Percentiles rank a stretch among this genome's conserved stretches.
These are phyloP conservation scores for Trichaptum fuscoviolaceum DNA, from an alignment of 768 basidiomycete species.

Conservation along the genomic window DNA sequence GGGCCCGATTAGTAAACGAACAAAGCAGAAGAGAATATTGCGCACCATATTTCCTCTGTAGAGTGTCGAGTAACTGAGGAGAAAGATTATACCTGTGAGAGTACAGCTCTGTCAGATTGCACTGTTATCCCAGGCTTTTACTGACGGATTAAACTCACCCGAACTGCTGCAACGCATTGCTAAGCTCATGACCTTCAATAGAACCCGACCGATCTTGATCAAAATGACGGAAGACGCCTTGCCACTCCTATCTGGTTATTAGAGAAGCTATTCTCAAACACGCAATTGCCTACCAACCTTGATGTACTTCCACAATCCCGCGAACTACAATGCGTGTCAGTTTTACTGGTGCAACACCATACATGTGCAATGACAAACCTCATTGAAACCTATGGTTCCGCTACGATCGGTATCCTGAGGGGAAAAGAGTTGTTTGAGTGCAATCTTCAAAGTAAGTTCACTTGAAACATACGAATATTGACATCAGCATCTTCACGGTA, in stretches of 20 bases:
- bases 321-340: conserved; percentile 42
- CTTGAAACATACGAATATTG: conserved; percentile 57
- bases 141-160: conserved; percentile 39
- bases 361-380: conserved; percentile 36
- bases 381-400: conserved; percentile 77
- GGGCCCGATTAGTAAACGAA: conserved; percentile 4
- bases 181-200: conserved; percentile 67
- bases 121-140: not conserved
- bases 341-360: conserved; percentile 9
- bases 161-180: conserved; percentile 66
- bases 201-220: conserved; percentile 79
- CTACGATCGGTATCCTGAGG: conserved; percentile 62
- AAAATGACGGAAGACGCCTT: conserved; percentile 77
- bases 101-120: not conserved
- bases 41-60: conserved; percentile 79
- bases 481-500: conserved; percentile 82
- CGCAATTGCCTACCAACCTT: conserved; percentile 32
- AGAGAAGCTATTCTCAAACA: not conserved
- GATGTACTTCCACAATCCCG: conserved; percentile 80
- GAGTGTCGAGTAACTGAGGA: conserved; percentile 56
- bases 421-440: conserved; percentile 4
- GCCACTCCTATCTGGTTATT: conserved; percentile 58
- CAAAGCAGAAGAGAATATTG: not conserved
- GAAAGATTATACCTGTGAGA: conserved; percentile 56
- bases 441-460: not conserved